Evolutionary conservation across 768 basidiomycete species (phyloP), one percentile per base, ranked within the genome.

Genomic region (Sarcodon aspratus): DNA sequence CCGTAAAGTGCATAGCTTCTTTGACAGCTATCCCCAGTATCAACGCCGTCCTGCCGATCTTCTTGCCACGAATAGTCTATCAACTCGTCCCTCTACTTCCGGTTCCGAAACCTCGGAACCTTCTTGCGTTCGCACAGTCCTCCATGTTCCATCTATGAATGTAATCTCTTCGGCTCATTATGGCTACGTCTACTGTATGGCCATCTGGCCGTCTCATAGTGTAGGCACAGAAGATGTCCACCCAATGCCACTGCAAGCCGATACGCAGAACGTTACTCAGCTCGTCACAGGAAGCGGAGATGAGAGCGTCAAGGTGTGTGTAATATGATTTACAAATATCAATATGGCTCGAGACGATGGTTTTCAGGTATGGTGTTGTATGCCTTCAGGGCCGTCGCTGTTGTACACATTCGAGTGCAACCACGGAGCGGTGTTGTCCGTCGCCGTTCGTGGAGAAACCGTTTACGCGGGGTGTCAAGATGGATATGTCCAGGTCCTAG

Each of bases 401-500:
- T 57, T 76, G 17, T 79, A 87, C 53, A 79, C 82, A 3, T 89
- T 88, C 52, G 71, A 76, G 31, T 87, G 84, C 56, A 71, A 65
- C 48, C 79, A 79, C 55, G 88, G 92, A 1, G 94, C 91, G 0
- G 80, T 96, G 6, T 70, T 93, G n/a, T 79, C 90, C 0, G 71
- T 98, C 27, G 78, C 79, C 2, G 76, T 77, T 0, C 72, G 73
- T 33, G 83, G 82, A 17, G 87, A 88, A 15, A 87, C 89, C 1
- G 72, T 97, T 17, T 96, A 85, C 57, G 95, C 90, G 7, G 95
- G 92, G 0, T 87, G 93, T 56, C 95, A 98, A 64, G 92, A 91
- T 53, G 95, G 95, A 3, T 82, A 86, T 55, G 88, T 97, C 56
- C 85, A 85, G 54, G 82, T 97, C 5, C 79, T 89, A 66, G 94